These are phyloP conservation scores for Diaporthe citrichinensis DNA, from an alignment of 2,329 filamentous ascomycete genomes.

Conservation along the genomic window DNA sequence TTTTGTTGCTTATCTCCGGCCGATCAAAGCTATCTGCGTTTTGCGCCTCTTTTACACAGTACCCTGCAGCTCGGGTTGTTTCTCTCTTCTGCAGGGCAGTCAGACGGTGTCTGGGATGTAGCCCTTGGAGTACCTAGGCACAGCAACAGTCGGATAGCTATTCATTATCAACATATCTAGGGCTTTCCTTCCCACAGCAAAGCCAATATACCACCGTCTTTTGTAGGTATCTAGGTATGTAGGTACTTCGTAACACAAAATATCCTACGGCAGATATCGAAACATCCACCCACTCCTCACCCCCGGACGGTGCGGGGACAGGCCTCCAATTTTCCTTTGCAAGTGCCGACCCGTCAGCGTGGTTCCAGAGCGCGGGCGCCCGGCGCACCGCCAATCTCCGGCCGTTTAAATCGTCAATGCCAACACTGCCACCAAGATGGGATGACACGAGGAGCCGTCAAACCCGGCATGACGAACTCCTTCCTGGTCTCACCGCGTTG, in stretches of 20 bases:
- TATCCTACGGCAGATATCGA: not conserved
- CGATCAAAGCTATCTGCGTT: not conserved
- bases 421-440: conserved; percentile 13
- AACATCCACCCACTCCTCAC: not conserved
- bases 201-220: not conserved
- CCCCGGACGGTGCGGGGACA: conserved; percentile 19
- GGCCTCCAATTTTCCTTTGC: conserved; percentile 10
- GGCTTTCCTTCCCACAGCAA: not conserved
- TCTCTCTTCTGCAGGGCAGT: not conserved
- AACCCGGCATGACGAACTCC: not conserved
- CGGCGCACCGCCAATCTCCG: conserved; percentile 15
- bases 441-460: not conserved
- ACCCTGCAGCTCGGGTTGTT: not conserved
- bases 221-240: too few relatives aligned
- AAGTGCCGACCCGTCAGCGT: conserved; percentile 33
- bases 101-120: not conserved
- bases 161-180: not conserved
- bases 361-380: conserved; percentile 20
- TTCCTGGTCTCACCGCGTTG: conserved; percentile 10
- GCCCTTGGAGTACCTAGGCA: too few relatives aligned
- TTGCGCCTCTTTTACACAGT: not conserved
- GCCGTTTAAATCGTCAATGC: conserved; percentile 12
- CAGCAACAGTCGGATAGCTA: not conserved
- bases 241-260: not conserved
- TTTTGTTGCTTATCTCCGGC: conserved; percentile 14